Base-by-base conservation (phyloP, 2,329 filamentous ascomycete species). In the Pseudogymnoascus destructans region DNA sequence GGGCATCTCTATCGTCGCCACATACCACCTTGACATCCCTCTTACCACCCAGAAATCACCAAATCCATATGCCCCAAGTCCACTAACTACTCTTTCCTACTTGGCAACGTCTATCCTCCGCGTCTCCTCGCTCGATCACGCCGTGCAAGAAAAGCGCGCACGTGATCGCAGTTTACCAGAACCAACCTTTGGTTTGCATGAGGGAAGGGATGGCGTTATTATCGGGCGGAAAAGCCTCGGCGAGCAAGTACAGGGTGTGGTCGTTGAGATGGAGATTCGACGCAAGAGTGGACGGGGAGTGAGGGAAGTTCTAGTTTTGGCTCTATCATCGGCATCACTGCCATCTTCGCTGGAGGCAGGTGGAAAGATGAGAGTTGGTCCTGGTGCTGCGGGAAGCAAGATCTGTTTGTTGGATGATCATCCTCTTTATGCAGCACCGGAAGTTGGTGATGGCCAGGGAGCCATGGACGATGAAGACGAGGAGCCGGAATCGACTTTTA, bases 81-180 rank as follows among this genome's bases (percentile, higher is more conserved):
- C 89, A 0, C 76, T 95, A 10, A 83, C 83, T 1, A 74, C 90
- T 0, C 76, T 97, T 19, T 80, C 79, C 49, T 95, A 95, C 71
- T 82, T 96, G 59, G 88, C 91, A n/a, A 98, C 93, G 3, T 85
- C 89, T 3, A 80, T 97, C 57, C 77, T 97, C 60, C 83, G 80
- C 3, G 76, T 87, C 0, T 82, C 85, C 36, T 87, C 83, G 11
- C 78, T 96, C 36, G 74, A 81, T 6, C 89, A 96, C 64, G 80
- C 87, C 42, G 77, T 93, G 4, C 82, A 84, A 27, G 78, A 80
- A 35, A 89, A 89, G 68, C 79, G 78, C n/a, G 90, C 92, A 3
- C 78, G 79, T 8, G 84, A 93, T 70, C 80, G 86, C 59, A 90
- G 87, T 66, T 74, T 88, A 5, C 81, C 80, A 3, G 85, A 85